phyloP scores from a whole-genome alignment of 2,329 filamentous ascomycete genomes.

The Monosporascus sp. region DNA sequence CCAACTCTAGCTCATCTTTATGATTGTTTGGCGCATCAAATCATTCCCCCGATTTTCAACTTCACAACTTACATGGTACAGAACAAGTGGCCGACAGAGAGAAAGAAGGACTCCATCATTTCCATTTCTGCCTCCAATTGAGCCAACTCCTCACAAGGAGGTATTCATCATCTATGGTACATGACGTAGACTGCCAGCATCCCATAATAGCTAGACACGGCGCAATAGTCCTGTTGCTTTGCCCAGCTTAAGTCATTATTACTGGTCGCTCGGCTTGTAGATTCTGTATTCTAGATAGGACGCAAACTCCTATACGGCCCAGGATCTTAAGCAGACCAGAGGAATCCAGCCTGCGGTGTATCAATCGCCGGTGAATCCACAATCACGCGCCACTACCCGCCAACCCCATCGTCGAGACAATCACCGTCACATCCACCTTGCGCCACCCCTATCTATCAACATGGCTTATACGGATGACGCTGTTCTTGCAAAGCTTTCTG shows the following conservation, averaged over 20 bases:
- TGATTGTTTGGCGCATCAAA: conserved; percentile 1
- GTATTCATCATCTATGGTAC: background rate
- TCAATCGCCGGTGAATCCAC: conserved; percentile 2
- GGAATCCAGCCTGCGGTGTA: background rate
- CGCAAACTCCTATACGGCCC: background rate
- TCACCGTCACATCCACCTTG: conserved; percentile 1
- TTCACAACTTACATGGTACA: background rate
- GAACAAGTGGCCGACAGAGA: background rate
- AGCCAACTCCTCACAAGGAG: background rate
- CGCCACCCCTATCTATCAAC: conserved; percentile 8
- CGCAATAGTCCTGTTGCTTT: background rate
- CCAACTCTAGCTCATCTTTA: background rate
- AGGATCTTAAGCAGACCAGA: background rate
- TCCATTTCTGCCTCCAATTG: background rate
- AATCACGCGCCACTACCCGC: conserved; percentile 1
- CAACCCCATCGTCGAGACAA: background rate
- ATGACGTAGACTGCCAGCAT: background rate
- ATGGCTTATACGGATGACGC: conserved; percentile 98
- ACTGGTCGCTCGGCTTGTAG: background rate
- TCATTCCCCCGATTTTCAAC: background rate
- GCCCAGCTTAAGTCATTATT: background rate
- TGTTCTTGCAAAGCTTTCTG: conserved; percentile 88
- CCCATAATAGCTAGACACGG: background rate
- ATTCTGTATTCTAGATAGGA: background rate
- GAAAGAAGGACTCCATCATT: background rate